These are phyloP conservation scores for Bullera alba DNA, from an alignment of 768 basidiomycete genomes.

Conservation along the genomic window DNA sequence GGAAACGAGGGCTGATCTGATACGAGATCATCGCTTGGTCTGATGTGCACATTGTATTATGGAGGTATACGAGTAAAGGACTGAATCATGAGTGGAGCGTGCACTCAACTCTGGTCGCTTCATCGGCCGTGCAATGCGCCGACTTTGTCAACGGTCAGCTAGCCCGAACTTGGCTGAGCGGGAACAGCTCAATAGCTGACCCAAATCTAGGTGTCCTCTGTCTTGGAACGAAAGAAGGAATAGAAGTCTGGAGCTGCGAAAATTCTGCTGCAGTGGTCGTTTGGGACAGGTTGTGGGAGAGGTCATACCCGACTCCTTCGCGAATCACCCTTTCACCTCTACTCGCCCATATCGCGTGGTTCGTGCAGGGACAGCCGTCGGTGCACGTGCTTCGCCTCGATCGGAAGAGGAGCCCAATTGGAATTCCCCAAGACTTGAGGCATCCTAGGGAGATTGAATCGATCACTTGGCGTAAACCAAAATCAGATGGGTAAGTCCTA, in stretches of 20 bases:
- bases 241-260: constrained; percentile 34
- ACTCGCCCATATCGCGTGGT: constrained; percentile 29
- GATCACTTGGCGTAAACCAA: constrained; percentile 36
- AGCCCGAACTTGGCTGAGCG: background rate
- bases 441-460: constrained; percentile 33
- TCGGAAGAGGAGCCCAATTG: constrained; percentile 13
- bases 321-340: constrained; percentile 16
- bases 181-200: background rate
- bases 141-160: constrained; percentile 23
- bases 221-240: constrained; percentile 22
- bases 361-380: constrained; percentile 7
- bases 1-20: background rate
- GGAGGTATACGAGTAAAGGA: constrained; percentile 13
- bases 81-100: constrained; percentile 17
- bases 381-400: constrained; percentile 25
- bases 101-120: constrained; percentile 25
- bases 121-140: constrained; percentile 15
- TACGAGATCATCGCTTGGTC: constrained; percentile 34
- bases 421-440: constrained; percentile 28
- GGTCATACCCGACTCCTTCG: constrained; percentile 13
- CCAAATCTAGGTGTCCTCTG: constrained; percentile 13
- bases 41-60: constrained; percentile 27
- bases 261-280: constrained; percentile 25
- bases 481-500: constrained; percentile 12
- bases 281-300: constrained; percentile 39